Evolutionary conservation across 176 grass and related monocot species (phyloP), one percentile per base, ranked within the genome.

Genomic region (Elymus sibiricus): DNA sequence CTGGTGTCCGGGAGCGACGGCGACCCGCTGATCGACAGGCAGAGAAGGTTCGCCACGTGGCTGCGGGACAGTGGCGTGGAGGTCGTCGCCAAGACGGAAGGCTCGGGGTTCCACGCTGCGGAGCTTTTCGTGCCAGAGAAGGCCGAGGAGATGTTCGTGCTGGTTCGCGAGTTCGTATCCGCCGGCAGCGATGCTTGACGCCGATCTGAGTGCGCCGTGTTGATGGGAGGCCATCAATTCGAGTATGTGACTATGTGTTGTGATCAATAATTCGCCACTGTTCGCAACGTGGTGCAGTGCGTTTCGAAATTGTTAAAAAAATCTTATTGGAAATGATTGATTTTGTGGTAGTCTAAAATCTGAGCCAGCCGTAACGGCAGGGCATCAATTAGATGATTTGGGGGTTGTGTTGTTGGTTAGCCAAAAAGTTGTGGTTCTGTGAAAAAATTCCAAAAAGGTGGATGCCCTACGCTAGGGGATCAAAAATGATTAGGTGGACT

Each of bases 21-120:
- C 46, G 96, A 98, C 79, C 93, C 96, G 56, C 58, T 98, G 13
- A 29, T 94, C 53, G 93, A 98, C 77, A 40, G 96, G 81, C 92
- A 92, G 86, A 70, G 83, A 71, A 42, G 81, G 69, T 92, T 98
- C n/a, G 64, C 67, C 9, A 19, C 46, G 37, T 87, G 91, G 91
- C 82, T 95, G 66, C 70, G 22, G 86, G 90, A 78, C 11, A 7
- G 62, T 51, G 92, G 84, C 28, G 90, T 81, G 7, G 79, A 90
- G n/a, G 96, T 98, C 74, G 90, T 91, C 27, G 86, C 39, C 0
- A 89, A 44, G 64, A 22, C 72, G 16, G 86, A 92, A 9, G 61
- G 40, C 28, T 12, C 42, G 2, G 96, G 93, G 61, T 86, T 68
- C 80, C 96, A 98, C 89, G 92, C 93, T 1, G 61, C 29, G 0